phyloP scores from a whole-genome alignment of 1,284 basidiomycete genomes.

The Ustilago sp. region DNA sequence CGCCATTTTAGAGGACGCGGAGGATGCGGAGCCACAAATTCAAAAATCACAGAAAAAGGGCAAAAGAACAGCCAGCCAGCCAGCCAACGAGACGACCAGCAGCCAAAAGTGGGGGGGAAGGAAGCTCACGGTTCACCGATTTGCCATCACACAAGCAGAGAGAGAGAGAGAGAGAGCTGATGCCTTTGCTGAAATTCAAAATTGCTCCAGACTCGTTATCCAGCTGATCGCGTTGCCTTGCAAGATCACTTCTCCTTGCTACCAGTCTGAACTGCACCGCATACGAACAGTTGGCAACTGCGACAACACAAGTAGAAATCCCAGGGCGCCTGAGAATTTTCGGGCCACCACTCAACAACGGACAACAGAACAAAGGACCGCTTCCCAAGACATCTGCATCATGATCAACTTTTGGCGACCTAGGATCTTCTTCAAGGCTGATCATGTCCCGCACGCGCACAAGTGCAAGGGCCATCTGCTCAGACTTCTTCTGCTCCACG shows the following conservation, averaged over 20 bases:
- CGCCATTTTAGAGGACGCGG: not conserved
- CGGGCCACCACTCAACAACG: not conserved
- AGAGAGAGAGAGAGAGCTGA: not conserved
- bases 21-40: slow-evolving; percentile 11
- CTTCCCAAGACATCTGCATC: slow-evolving; percentile 1
- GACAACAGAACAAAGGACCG: not conserved
- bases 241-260: not conserved
- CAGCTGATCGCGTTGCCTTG: not conserved
- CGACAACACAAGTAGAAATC: slow-evolving; percentile 9
- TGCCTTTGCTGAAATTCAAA: not conserved
- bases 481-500: not conserved
- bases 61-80: slow-evolving; percentile 9
- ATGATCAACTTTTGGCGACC: not conserved
- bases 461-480: slow-evolving; percentile 6
- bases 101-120: not conserved
- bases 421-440: not conserved
- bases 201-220: not conserved
- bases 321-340: slow-evolving; percentile 10
- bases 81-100: not conserved
- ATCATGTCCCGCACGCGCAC: slow-evolving; percentile 8
- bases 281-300: not conserved
- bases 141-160: not conserved
- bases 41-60: not conserved
- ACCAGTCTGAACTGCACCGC: no score
- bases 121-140: slow-evolving; percentile 1